These are phyloP conservation scores for Raffaelea arxii DNA, from an alignment of 2,329 filamentous ascomycete genomes.

Conservation along the genomic window DNA sequence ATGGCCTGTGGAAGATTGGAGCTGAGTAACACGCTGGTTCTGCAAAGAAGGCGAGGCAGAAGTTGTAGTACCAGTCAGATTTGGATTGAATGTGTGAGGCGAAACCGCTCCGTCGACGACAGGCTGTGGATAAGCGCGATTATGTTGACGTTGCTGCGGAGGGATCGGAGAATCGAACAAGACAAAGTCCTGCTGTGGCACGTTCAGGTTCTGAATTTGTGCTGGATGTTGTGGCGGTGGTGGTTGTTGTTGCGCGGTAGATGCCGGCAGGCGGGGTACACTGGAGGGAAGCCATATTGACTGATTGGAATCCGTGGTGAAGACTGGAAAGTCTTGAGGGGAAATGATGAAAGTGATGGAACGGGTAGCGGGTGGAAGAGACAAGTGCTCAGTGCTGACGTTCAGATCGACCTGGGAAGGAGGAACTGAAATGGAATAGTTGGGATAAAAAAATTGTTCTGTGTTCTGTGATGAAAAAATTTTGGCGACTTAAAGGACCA, in stretches of 20 bases:
- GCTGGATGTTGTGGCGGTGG: conserved; percentile 35
- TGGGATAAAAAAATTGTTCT: conserved; percentile 19
- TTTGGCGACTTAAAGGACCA: conserved; percentile 32
- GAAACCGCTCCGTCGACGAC: conserved; percentile 29
- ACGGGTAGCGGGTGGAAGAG: conserved; percentile 49
- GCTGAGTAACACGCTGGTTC: conserved; percentile 50
- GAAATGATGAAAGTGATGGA: conserved; percentile 48
- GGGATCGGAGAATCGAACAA: conserved; percentile 52
- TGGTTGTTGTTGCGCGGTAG: conserved; percentile 48
- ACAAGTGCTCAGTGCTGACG: conserved; percentile 49
- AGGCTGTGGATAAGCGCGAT: conserved; percentile 28
- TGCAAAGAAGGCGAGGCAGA: conserved; percentile 38
- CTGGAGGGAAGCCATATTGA: conserved; percentile 74
- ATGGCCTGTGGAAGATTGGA: conserved; percentile 45
- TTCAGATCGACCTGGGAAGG: conserved; percentile 56
- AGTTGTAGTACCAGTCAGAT: conserved; percentile 26
- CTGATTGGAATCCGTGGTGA: conserved; percentile 69
- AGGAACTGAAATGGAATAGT: conserved; percentile 37
- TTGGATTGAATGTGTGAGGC: conserved; percentile 28
- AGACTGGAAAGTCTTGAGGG: conserved; percentile 60
- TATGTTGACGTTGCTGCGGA: conserved; percentile 27
- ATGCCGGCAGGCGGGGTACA: conserved; percentile 53
- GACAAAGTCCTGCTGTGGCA: conserved; percentile 64
- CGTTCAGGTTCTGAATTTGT: conserved; percentile 26
- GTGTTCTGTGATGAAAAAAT: conserved; percentile 42